Base-by-base conservation (phyloP, 2,329 filamentous ascomycete species). In the Talaromyces sp. region DNA sequence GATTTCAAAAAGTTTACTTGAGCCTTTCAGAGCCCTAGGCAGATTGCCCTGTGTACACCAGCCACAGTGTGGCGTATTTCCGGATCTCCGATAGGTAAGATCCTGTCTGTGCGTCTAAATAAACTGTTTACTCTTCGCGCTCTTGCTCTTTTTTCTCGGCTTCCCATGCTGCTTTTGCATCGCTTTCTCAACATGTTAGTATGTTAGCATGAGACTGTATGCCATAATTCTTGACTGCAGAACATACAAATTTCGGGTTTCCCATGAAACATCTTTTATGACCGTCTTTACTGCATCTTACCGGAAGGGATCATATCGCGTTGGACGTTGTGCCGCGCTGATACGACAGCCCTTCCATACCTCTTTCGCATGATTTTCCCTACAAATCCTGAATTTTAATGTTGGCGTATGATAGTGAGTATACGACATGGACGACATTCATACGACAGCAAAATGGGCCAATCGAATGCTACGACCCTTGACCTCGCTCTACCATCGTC, bases 391-490 rank as follows among this genome's bases (percentile, higher is more conserved):
- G n/a, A 39, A 8, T n/a, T 52, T 25, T 41, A 22, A 52, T 52
- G 56, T 31, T 45, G 5, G 25, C 19, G 17, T 35, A 59, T 63
- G 33, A 43, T 47, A 4, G 41, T 47, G 43, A 13, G n/a, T 39
- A 19, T 39, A 61, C 54, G 65, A 63, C n/a, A 78, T 78, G 76
- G 74, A 77, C 57, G 75, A 79, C 64, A 67, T 78, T 56, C 74
- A 74, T 66, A 70, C 75, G 49, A 80, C 77, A 8, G 75, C 78
- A 59, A 77, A 73, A 75, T 80, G 78, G 78, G 78, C 77, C 63
- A 79, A 79, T 66, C 77, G 78, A 68, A 75, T 80, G 65, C 69
- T 82, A 62, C 77, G 79, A 65, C 79, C 79, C 37, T 70, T 82
- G 63, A 74, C 73, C 19, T 78, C 77, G 19, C 72, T 79, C 58